Evolutionary conservation across 768 basidiomycete genomes (phyloP).

Genomic region (Amanita polypyramis): DNA sequence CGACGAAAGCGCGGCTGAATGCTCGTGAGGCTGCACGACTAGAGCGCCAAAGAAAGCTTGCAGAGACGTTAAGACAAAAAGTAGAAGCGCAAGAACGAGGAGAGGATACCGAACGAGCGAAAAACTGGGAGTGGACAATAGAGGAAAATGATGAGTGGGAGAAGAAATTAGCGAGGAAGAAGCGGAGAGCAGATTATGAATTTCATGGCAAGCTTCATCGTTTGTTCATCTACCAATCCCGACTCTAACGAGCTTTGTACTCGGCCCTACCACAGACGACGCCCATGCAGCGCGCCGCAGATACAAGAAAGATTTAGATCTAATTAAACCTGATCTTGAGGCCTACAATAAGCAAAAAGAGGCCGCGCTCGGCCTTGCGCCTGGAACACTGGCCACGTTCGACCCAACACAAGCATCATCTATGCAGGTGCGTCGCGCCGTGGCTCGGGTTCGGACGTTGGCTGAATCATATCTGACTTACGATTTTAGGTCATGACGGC

Average conservation of each 20-base stretch:
- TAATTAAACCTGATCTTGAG: slow-evolving; percentile 78
- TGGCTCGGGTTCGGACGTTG: neutral
- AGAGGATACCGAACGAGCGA: slow-evolving; percentile 83
- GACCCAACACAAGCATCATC: slow-evolving; percentile 31
- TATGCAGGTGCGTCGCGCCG: slow-evolving; percentile 20
- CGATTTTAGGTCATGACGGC: slow-evolving; percentile 28
- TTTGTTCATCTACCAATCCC: neutral
- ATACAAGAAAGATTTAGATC: slow-evolving; percentile 89
- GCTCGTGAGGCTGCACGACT: slow-evolving; percentile 75
- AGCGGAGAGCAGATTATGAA: slow-evolving; percentile 76
- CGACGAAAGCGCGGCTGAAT: slow-evolving; percentile 63
- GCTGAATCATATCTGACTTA: neutral
- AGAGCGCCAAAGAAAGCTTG: slow-evolving; percentile 84
- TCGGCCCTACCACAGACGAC: slow-evolving; percentile 49
- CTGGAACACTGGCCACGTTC: slow-evolving; percentile 60
- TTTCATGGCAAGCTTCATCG: slow-evolving; percentile 66
- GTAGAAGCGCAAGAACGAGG: slow-evolving; percentile 85
- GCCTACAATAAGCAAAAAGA: slow-evolving; percentile 89
- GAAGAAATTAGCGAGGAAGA: slow-evolving; percentile 76
- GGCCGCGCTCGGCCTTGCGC: slow-evolving; percentile 61
- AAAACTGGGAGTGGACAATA: slow-evolving; percentile 93
- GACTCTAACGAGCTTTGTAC: neutral
- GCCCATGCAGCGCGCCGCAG: slow-evolving; percentile 79
- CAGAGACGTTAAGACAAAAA: slow-evolving; percentile 76
- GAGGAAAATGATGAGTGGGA: slow-evolving; percentile 98